These are phyloP conservation scores for Alternaria dauci DNA, from an alignment of 2,329 filamentous ascomycete species.

Conservation along the genomic window DNA sequence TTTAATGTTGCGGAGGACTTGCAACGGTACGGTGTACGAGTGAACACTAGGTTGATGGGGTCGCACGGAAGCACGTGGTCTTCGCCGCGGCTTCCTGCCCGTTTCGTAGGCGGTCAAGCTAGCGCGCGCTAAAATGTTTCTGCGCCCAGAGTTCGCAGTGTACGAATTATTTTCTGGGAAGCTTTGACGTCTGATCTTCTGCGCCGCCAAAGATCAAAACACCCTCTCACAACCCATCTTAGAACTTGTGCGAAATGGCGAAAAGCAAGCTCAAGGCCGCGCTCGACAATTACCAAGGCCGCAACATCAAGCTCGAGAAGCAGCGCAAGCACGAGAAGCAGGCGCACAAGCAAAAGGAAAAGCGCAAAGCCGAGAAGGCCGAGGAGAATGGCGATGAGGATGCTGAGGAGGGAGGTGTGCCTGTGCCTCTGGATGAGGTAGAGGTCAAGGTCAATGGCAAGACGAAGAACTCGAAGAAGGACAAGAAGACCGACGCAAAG, in stretches of 20 bases:
- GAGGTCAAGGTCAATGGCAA: conserved; percentile 41
- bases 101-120: conserved; percentile 40
- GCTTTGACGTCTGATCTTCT: conserved; percentile 28
- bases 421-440: conserved; percentile 40
- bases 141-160: conserved; percentile 49
- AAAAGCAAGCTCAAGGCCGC: conserved; percentile 65
- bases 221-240: neutral
- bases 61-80: conserved; percentile 30
- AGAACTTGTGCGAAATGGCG: conserved; percentile 43
- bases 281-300: conserved; percentile 65
- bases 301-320: conserved; percentile 78
- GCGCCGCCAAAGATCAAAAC: neutral
- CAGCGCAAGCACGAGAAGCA: conserved; percentile 45
- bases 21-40: neutral
- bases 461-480: conserved; percentile 43
- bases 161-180: conserved; percentile 36
- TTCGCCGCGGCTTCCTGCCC: conserved; percentile 36
- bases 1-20: neutral
- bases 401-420: conserved; percentile 41
- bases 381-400: conserved; percentile 25
- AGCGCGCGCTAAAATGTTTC: conserved; percentile 41
- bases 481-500: conserved; percentile 44
- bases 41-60: conserved; percentile 21
- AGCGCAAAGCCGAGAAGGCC: conserved; percentile 8
- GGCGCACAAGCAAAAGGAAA: conserved; percentile 17